phyloP scores from a whole-genome alignment of 257 asterid species.

The Fraxinus cuspidata region DNA sequence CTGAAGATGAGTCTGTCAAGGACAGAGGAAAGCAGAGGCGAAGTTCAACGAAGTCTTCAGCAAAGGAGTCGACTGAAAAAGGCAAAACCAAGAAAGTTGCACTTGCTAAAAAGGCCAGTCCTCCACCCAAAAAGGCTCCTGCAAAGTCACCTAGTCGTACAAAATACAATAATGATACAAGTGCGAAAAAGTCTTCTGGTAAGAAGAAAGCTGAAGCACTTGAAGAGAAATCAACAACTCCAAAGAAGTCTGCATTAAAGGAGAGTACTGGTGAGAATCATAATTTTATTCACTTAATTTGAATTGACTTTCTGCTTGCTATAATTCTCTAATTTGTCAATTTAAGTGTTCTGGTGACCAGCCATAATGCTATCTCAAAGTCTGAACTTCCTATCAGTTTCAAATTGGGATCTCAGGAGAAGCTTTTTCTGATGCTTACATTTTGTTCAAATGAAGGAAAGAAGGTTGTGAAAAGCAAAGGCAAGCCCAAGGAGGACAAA shows the following conservation, averaged over 20 bases:
- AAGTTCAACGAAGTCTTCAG: constrained; percentile 29
- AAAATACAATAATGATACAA: constrained; percentile 43
- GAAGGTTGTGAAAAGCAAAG: constrained; percentile 47
- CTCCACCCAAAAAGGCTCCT: constrained; percentile 52
- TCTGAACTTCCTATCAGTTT: not conserved
- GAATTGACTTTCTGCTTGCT: constrained; percentile 6
- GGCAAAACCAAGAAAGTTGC: constrained; percentile 50
- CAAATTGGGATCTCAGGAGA: constrained; percentile 1
- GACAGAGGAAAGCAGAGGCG: constrained; percentile 48
- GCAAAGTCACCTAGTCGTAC: constrained; percentile 51
- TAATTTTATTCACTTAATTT: constrained; percentile 1
- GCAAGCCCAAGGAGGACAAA: constrained; percentile 42
- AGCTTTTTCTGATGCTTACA: not conserved
- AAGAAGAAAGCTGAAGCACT: constrained; percentile 58
- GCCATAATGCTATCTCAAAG: not conserved
- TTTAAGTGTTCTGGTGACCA: not conserved
- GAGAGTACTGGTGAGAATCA: constrained; percentile 59
- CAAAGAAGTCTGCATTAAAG: constrained; percentile 54
- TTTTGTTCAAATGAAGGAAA: constrained; percentile 39
- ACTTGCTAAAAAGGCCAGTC: constrained; percentile 34
- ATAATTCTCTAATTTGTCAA: not conserved
- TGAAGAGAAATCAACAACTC: constrained; percentile 51
- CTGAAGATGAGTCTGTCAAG: constrained; percentile 48
- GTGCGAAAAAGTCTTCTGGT: constrained; percentile 51
- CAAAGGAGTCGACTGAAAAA: constrained; percentile 49